Conservation (phyloP, 257 asterid species). For the Marsdenia floribunda region DNA sequence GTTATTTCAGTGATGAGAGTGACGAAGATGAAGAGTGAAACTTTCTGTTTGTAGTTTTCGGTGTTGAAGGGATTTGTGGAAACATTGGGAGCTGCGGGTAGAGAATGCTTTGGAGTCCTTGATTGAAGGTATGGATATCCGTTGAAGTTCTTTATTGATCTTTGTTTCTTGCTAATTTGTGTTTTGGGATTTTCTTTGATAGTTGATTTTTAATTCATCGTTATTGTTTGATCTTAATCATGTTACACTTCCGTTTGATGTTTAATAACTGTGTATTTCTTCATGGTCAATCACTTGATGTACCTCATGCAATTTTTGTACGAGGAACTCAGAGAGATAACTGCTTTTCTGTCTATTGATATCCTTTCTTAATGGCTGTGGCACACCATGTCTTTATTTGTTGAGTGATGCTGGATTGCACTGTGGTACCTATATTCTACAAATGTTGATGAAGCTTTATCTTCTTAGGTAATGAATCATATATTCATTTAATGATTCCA, state of each 20-base stretch:
- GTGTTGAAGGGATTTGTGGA: neutral
- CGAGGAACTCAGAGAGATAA: neutral
- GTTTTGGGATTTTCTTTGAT: neutral
- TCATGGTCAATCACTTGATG: neutral
- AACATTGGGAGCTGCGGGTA: neutral
- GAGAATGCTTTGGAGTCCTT: neutral
- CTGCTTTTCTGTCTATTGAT: neutral
- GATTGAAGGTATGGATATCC: constrained; percentile 2
- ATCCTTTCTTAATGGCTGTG: neutral
- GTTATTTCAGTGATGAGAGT: constrained; percentile 94
- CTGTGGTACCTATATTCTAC: neutral
- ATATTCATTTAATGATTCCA: neutral
- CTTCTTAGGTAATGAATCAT: neutral
- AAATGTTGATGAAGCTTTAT: neutral
- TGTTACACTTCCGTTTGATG: neutral
- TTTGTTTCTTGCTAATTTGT: neutral
- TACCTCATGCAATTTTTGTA: neutral
- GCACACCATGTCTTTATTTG: too few species aligned
- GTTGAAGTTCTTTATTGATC: neutral
- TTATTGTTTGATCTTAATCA: neutral
- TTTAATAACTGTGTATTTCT: neutral
- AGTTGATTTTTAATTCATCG: neutral
- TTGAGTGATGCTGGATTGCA: too few species aligned
- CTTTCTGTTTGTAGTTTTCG: neutral
- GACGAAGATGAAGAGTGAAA: constrained; percentile 62